Evolutionary conservation across 106 monocot species (phyloP).

Genomic region (Platanthera zijinensis): DNA sequence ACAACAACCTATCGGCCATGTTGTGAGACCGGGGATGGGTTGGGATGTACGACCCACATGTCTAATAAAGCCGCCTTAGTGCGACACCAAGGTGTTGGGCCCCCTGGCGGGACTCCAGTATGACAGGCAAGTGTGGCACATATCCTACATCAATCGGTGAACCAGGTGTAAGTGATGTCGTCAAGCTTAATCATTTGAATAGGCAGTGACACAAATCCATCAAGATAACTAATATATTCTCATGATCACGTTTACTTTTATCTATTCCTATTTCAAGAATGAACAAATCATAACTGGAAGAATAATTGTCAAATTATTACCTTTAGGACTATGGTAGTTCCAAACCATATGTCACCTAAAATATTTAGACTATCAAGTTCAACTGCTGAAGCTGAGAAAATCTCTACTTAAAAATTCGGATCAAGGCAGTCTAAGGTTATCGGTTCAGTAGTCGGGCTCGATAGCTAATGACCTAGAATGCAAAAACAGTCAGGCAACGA

Average conservation of each 20-base stretch:
- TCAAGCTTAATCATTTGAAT: conserved; percentile 49
- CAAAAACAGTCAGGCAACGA: too few species aligned
- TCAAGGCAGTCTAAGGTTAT: too few species aligned
- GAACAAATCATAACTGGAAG: background rate
- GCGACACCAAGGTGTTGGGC: too few species aligned
- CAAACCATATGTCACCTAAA: conserved; percentile 92
- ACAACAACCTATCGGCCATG: too few species aligned
- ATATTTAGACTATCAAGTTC: conserved; percentile 86
- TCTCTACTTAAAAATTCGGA: background rate
- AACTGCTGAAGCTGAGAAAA: conserved; percentile 16
- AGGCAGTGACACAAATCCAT: conserved; percentile 18
- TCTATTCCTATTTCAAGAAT: background rate
- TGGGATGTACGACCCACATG: too few species aligned
- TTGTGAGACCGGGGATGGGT: too few species aligned
- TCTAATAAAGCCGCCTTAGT: too few species aligned
- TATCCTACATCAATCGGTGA: too few species aligned
- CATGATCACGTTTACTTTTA: background rate
- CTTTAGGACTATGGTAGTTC: conserved; percentile 65
- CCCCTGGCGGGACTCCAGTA: too few species aligned
- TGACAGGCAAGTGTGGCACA: too few species aligned
- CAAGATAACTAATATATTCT: background rate
- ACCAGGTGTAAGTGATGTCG: conserved; percentile 56
- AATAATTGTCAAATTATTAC: conserved; percentile 21
- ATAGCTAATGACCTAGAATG: too few species aligned
- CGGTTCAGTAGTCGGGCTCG: too few species aligned